These are phyloP conservation scores for Lineolata rhizophorae DNA, from an alignment of 495 filamentous ascomycete species.

Conservation along the genomic window DNA sequence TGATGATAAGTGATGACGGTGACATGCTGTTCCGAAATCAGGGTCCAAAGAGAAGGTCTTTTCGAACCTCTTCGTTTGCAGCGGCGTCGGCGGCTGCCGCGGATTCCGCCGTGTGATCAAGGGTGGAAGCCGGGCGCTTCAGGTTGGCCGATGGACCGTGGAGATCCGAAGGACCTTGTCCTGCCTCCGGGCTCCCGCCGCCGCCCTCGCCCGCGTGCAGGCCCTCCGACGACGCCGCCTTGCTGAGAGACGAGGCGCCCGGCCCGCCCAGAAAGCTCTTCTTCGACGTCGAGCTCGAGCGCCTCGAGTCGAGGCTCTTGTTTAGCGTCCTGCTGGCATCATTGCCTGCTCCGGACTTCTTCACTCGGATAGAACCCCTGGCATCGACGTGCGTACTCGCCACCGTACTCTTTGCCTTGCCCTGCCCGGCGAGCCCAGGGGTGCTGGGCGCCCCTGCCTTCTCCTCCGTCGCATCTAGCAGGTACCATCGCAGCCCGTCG, in stretches of 20 bases:
- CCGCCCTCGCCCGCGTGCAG: conserved; percentile 6
- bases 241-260: conserved; percentile 16
- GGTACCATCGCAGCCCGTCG: conserved; percentile 87
- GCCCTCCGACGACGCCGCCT: conserved; percentile 8
- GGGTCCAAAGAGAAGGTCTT: conserved; percentile 19
- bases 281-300: conserved; percentile 64
- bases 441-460: conserved; percentile 87
- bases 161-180: conserved; percentile 1
- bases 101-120: conserved; percentile 1
- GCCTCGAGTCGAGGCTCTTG: conserved; percentile 72
- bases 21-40: conserved; percentile 4
- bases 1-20: conserved; percentile 4
- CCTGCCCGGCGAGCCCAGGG: conserved; percentile 60
- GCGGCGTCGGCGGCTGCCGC: neutral
- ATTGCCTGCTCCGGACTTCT: conserved; percentile 38
- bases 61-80: conserved; percentile 17
- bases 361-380: conserved; percentile 40
- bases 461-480: conserved; percentile 82
- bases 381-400: conserved; percentile 76
- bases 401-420: conserved; percentile 84
- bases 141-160: neutral
- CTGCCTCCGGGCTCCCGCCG: conserved; percentile 1
- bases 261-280: conserved; percentile 30
- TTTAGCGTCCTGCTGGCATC: conserved; percentile 56
- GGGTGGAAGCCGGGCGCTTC: conserved; percentile 5